A percentile compares a stretch with the other conserved stretches of the same genome.
Evolutionary conservation across 2,329 filamentous ascomycete species (phyloP).

Genomic region (Sarocladium oryzae): DNA sequence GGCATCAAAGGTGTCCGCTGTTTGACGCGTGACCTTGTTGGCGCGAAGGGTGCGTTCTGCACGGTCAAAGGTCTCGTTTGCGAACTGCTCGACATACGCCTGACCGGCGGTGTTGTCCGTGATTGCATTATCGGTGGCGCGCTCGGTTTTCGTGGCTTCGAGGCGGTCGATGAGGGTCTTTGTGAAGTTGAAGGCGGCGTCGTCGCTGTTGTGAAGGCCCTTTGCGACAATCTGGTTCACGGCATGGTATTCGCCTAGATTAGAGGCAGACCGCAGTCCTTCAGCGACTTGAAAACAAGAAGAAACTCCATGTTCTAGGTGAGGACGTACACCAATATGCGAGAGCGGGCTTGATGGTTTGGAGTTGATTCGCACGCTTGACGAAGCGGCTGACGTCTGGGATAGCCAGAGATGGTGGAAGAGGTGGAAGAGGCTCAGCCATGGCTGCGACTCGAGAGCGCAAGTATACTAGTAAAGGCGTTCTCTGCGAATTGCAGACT

Average conservation of each 20-base stretch:
- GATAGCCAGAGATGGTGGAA: conserved; percentile 53
- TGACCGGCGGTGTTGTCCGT: conserved; percentile 79
- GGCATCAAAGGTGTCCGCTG: conserved; percentile 88
- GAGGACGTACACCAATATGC: conserved; percentile 85
- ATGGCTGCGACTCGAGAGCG: conserved; percentile 53
- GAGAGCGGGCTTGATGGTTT: conserved; percentile 77
- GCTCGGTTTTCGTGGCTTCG: conserved; percentile 55
- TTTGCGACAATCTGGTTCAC: conserved; percentile 85
- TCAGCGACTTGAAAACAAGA: background rate
- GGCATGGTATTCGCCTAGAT: conserved; percentile 77
- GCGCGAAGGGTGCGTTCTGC: conserved; percentile 77
- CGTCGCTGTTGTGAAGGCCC: conserved; percentile 69
- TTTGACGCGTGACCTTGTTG: conserved; percentile 83
- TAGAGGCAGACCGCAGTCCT: background rate
- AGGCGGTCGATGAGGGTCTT: conserved; percentile 84
- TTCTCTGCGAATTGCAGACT: no score
- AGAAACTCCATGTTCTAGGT: background rate
- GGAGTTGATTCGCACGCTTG: conserved; percentile 75
- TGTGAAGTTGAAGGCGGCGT: conserved; percentile 75
- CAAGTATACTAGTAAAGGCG: no score
- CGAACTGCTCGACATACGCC: conserved; percentile 93
- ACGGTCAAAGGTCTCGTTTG: conserved; percentile 76
- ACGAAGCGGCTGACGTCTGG: conserved; percentile 82
- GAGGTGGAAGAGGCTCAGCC: conserved; percentile 45
- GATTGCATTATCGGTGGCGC: conserved; percentile 74